Base-by-base conservation (phyloP, 305 asterid genomes). In the Solanum hybrid region DNA sequence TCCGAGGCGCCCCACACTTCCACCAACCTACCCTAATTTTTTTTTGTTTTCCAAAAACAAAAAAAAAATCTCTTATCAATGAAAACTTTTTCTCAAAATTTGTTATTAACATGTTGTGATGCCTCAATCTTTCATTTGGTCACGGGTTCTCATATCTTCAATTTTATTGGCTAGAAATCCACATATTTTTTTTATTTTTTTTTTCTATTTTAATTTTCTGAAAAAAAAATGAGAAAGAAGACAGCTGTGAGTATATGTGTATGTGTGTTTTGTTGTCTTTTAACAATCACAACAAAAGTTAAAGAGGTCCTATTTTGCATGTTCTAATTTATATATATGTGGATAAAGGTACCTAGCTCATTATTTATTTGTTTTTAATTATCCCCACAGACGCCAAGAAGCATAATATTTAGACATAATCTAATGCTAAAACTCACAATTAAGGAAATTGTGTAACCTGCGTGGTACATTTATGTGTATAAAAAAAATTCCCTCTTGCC, bases 111-210 rank as follows among this genome's bases (percentile, higher is more conserved):
- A 19, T 34, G 17, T 19, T 78, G 5, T 35, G 84, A 78, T 77
- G 45, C 42, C 27, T 34, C 42, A 34, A 19, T 34, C 17, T 77
- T 77, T 77, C 27, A 34, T 34, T 77, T 77, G 40, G 29, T 78
- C 84, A 78, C 84, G 84, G 84, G 51, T 78, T 78, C 84, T 78
- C 84, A 78, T 22, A 78, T 78, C 51, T 78, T 35, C 84, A 78
- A 35, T 34, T 22, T 78, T 78, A 78, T 78, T 78, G 84, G 84
- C 84, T 78, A 35, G 51, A 78, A 78, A 35, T 78, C 19, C 10
- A 35, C 84, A 19, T 14, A 19, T 14, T 31, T 15, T 11, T 5
- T 26, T 0, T 1, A 14, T 11, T 11, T 5, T 11, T 24, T 24
- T 26, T 72, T 75, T 17, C 24, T 31, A 2, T 75, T 15, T 78